Conservation (phyloP, 2,329 filamentous ascomycete species). For the Mariannaea sp. region DNA sequence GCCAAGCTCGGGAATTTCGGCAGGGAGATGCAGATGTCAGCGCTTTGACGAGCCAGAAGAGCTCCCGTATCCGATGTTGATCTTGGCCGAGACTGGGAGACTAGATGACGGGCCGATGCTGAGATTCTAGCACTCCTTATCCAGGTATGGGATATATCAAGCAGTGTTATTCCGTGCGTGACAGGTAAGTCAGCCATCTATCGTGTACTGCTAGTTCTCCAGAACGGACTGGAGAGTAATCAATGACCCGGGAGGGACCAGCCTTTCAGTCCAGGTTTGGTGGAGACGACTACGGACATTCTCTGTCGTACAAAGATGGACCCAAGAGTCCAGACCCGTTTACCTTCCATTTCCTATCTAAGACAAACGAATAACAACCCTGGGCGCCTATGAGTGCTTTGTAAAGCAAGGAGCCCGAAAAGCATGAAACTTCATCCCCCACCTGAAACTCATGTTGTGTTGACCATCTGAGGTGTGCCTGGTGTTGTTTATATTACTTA, state of each 20-base stretch:
- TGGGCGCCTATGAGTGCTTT: constrained; percentile 23
- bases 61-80: constrained; percentile 7
- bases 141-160: constrained; percentile 15
- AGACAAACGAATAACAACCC: constrained; percentile 20
- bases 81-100: constrained; percentile 5
- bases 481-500: too few species aligned
- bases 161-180: too few species aligned
- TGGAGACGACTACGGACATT: constrained; percentile 11
- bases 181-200: constrained; percentile 5
- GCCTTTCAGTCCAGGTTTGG: constrained; percentile 5
- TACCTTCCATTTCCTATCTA: constrained; percentile 5
- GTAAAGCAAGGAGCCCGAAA: constrained; percentile 5
- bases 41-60: background rate
- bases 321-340: too few species aligned
- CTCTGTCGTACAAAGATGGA: too few species aligned
- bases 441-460: constrained; percentile 6
- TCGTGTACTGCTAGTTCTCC: too few species aligned
- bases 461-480: constrained; percentile 17
- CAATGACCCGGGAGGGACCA: background rate
- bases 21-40: background rate
- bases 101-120: constrained; percentile 13
- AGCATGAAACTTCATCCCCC: constrained; percentile 19
- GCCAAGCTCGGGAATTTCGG: background rate
- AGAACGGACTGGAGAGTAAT: constrained; percentile 3
- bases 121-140: background rate